These are phyloP conservation scores for Cladophialophora carrionii DNA, from an alignment of 2,329 filamentous ascomycete genomes.

Conservation along the genomic window DNA sequence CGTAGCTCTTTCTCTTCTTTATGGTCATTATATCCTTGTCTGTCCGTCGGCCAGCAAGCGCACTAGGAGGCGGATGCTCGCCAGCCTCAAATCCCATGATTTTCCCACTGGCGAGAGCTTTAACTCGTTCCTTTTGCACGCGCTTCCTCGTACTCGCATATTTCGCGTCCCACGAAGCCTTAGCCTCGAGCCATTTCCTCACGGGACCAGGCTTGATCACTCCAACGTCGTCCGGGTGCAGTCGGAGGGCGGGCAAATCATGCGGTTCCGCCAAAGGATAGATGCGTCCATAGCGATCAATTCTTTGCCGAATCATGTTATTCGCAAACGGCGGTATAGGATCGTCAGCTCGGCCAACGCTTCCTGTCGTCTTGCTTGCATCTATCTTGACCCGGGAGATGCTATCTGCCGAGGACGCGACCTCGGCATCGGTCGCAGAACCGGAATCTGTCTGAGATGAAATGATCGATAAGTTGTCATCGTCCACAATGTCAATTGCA, in stretches of 20 bases:
- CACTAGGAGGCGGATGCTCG: conserved; percentile 80
- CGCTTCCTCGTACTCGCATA: conserved; percentile 71
- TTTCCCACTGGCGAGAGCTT: conserved; percentile 68
- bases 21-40: conserved; percentile 47
- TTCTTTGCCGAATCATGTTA: conserved; percentile 89
- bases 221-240: conserved; percentile 70
- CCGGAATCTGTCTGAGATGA: conserved; percentile 60
- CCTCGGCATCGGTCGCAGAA: conserved; percentile 32
- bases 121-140: conserved; percentile 72
- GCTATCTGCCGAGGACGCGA: conserved; percentile 27
- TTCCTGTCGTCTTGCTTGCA: conserved; percentile 37
- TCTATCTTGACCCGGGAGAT: conserved; percentile 34
- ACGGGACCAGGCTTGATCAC: conserved; percentile 79
- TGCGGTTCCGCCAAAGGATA: conserved; percentile 66
- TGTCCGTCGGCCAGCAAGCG: conserved; percentile 72
- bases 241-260: conserved; percentile 67
- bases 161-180: conserved; percentile 70
- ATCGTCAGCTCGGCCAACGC: conserved; percentile 86
- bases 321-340: conserved; percentile 75
- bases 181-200: conserved; percentile 78
- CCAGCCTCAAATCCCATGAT: conserved; percentile 71
- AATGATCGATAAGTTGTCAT: conserved; percentile 75
- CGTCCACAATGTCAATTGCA: conserved; percentile 78
- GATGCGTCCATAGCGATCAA: conserved; percentile 76
- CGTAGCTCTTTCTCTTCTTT: conserved; percentile 68